phyloP scores from a whole-genome alignment of 78 protist genomes.

The Polysphondylium violaceum region DNA sequence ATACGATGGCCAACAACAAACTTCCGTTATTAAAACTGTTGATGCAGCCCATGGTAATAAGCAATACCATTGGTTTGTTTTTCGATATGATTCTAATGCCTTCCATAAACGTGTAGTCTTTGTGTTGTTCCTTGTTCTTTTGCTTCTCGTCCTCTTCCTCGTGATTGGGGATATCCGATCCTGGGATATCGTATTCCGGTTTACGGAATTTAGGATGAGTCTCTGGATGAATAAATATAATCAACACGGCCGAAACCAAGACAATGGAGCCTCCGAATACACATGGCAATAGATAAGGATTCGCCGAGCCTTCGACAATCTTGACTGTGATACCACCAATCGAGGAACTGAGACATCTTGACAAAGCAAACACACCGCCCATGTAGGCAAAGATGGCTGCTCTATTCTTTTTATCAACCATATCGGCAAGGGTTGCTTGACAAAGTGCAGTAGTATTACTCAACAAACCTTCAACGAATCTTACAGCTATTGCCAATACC shows the following conservation, averaged over 20 bases:
- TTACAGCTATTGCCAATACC: constrained; percentile 23
- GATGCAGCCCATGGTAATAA: constrained; percentile 34
- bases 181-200: background rate
- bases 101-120: constrained; percentile 15
- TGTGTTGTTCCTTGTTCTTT: background rate
- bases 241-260: background rate
- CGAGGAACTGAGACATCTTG: constrained; percentile 54
- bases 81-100: constrained; percentile 29
- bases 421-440: constrained; percentile 71
- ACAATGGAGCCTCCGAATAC: constrained; percentile 60
- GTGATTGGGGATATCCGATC: too few species aligned
- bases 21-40: constrained; percentile 68
- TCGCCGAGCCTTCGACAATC: background rate
- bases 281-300: constrained; percentile 72
- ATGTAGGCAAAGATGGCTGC: constrained; percentile 60
- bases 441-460: constrained; percentile 68
- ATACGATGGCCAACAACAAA: constrained; percentile 17
- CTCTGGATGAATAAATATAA: constrained; percentile 45
- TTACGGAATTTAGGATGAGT: constrained; percentile 64
- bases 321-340: constrained; percentile 46
- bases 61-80: constrained; percentile 2
- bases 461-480: constrained; percentile 54
- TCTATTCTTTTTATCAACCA: constrained; percentile 61
- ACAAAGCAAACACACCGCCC: constrained; percentile 65
- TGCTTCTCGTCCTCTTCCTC: background rate